Base-by-base conservation (phyloP, 148 eudicot genomes). In the Rhododendron ferrugineum region DNA sequence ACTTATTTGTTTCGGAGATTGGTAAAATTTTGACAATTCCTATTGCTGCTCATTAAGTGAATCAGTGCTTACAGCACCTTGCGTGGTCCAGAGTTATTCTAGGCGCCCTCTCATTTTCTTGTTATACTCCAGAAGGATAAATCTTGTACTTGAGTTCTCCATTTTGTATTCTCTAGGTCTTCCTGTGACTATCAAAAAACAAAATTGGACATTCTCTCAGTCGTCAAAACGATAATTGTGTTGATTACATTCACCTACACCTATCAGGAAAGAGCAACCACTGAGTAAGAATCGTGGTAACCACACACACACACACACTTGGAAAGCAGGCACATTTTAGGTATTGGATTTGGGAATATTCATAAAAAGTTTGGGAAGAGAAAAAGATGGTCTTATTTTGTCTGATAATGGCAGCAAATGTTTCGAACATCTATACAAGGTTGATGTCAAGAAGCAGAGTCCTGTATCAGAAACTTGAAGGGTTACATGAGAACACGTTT, bases 1-100 rank as follows among this genome's bases (percentile, higher is more conserved):
- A 96, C 99, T 78, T 95, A 96, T 80, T 89, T 96, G 84, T 96
- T 91, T 89, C 92, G 98, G n/a, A 92, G 99, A 92, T 89, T 95
- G 94, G 98, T 94, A 92, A 84, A 49, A 34, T 83, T 79, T 64
- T 37, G 44, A 14, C 85, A 60, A 34, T 47, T 13, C 58, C 81
- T 70, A 2, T 15, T 28, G 32, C 34, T 82, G 49, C 20, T 15
- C 46, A 11, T 3, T 22, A 83, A 83, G 14, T 44, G 13, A 42
- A 44, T 66, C 76, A 62, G 37, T 6, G 18, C 10, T 11, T 28
- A 26, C 11, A 37, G 77, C 20, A 22, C 15, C 52, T 40, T 66
- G 15, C 52, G 26, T 66, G 40, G 84, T 68, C 40, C 23, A n/a
- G 74, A 44, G 23, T 64, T 64, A 42, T 36, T 13, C 22, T 82